Evolutionary conservation across 139 green algal genomes (phyloP).

Genomic region (Micractinium sp.): DNA sequence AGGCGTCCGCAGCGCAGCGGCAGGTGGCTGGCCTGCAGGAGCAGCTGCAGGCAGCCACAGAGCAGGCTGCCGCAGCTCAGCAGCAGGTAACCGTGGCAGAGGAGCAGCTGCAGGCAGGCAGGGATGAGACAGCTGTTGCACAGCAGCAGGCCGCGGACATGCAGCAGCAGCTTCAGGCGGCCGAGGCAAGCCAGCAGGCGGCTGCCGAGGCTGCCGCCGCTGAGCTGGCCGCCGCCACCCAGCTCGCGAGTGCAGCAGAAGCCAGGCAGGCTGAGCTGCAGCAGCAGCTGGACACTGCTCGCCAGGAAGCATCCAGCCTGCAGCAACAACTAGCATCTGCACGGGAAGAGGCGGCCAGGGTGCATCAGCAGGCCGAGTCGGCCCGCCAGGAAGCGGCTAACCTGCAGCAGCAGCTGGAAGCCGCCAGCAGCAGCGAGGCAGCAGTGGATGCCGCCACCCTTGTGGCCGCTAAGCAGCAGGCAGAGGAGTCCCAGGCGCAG

Average conservation of each 20-base stretch:
- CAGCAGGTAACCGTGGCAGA: not conserved
- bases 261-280: not conserved
- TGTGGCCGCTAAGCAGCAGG: not conserved
- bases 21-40: not conserved
- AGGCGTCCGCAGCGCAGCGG: not conserved
- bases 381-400: constrained; percentile 10
- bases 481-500: not conserved
- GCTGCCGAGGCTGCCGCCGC: not conserved
- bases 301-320: not conserved
- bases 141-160: not conserved
- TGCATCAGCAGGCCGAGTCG: not conserved
- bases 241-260: not conserved
- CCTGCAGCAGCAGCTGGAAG: constrained; percentile 25
- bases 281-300: constrained; percentile 9
- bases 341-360: not conserved
- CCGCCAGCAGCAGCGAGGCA: not conserved
- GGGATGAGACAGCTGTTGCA: not conserved
- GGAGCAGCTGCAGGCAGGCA: not conserved
- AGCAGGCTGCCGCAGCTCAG: not conserved
- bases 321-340: not conserved
- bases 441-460: constrained; percentile 16
- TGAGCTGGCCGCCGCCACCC: not conserved
- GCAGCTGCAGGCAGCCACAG: not conserved
- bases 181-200: not conserved
- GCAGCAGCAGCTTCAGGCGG: not conserved